phyloP scores from a whole-genome alignment of 129 eudicot genomes.

The carrot (Daucus carota) region DH1_v3.0 NC_030383.2:47425501-47426000 shows the following conservation, averaged over 20 bases:
- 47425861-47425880: neutral
- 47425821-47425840: neutral
- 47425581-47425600: too few species aligned
- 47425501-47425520: too few species aligned
- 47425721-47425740: neutral
- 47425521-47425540: too few species aligned
- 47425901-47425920: too few species aligned
- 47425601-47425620: neutral
- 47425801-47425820: neutral
- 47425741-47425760: neutral
- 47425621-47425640: neutral
- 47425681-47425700: neutral
- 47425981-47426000: too few species aligned
- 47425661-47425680: neutral
- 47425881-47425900: neutral
- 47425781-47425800: neutral
- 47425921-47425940: too few species aligned
- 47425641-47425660: neutral
- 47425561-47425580: too few species aligned
- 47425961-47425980: too few species aligned
- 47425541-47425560: too few species aligned
- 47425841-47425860: neutral
- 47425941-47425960: too few species aligned
- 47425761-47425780: neutral
- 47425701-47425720: neutral